phyloP scores from a whole-genome alignment of 345 rosid species.

The Psidium guajava region DNA sequence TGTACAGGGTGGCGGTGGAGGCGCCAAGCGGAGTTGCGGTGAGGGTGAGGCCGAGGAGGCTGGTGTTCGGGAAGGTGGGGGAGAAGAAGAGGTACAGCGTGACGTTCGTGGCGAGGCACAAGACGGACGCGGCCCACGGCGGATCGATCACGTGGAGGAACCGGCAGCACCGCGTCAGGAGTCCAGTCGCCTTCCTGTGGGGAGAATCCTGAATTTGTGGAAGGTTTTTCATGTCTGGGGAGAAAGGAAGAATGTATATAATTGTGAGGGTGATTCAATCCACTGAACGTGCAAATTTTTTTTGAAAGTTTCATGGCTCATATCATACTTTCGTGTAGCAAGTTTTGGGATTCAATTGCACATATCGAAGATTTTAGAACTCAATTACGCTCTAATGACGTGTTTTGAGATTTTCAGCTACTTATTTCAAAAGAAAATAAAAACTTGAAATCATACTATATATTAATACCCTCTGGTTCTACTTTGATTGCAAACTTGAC shows the following conservation, averaged over 20 bases:
- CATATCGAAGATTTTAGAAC: too few relatives aligned
- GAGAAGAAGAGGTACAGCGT: constrained; percentile 69
- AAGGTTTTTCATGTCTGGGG: not conserved
- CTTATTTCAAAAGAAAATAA: not conserved
- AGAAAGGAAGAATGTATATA: not conserved
- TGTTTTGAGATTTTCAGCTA: too few relatives aligned
- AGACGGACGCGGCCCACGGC: not conserved
- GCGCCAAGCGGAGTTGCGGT: constrained; percentile 36
- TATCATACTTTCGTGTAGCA: too few relatives aligned
- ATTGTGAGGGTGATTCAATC: too few relatives aligned
- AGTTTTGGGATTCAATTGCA: too few relatives aligned
- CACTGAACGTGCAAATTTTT: too few relatives aligned
- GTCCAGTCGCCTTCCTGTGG: constrained; percentile 40
- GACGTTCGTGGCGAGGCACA: constrained; percentile 49
- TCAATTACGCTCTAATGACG: too few relatives aligned
- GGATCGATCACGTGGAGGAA: constrained; percentile 21
- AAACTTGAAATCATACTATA: not conserved
- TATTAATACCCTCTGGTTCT: not conserved
- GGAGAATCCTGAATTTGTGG: not conserved
- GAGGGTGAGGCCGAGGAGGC: constrained; percentile 45
- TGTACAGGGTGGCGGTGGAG: constrained; percentile 34
- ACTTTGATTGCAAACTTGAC: not conserved
- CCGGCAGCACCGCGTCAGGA: constrained; percentile 63
- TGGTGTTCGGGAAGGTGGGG: constrained; percentile 39
- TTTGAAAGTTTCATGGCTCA: too few relatives aligned